Percentiles rank a stretch among this genome's conserved stretches.
Evolutionary conservation across 1,284 basidiomycete species (phyloP).

Genomic region (Puccinia triticina): DNA sequence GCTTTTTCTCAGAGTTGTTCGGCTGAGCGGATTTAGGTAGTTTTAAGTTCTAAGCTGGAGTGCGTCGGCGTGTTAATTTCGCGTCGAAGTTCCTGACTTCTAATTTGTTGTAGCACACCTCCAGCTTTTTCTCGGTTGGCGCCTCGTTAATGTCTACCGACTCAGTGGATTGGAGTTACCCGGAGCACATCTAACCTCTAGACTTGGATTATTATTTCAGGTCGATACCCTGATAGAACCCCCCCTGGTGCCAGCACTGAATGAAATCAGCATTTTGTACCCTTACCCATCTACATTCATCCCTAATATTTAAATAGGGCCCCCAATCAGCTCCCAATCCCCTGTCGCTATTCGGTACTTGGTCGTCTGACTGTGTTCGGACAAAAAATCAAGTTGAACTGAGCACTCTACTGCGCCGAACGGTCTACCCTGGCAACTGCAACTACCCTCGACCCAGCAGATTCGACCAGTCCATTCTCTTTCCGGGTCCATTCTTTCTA

Average conservation of each 20-base stretch:
- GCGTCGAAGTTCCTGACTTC: too few species aligned
- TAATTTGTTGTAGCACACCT: too few species aligned
- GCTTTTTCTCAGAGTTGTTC: slow-evolving; percentile 9
- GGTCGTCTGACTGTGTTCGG: neutral
- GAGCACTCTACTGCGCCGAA: neutral
- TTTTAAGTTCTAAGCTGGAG: neutral
- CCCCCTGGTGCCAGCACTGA: too few species aligned
- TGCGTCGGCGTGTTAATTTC: too few species aligned
- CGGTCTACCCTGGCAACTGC: slow-evolving; percentile 10
- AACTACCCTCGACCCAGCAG: neutral
- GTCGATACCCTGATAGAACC: too few species aligned
- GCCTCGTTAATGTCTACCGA: too few species aligned
- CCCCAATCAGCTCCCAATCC: neutral
- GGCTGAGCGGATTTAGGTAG: neutral
- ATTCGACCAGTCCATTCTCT: neutral
- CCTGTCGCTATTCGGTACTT: neutral
- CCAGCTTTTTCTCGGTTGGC: too few species aligned
- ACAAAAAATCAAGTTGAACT: neutral
- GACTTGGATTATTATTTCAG: too few species aligned
- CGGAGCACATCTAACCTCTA: too few species aligned
- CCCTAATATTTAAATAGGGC: too few species aligned
- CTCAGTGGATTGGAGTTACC: too few species aligned
- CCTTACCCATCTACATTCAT: neutral
- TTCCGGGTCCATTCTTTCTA: neutral
- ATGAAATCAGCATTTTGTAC: neutral